phyloP scores from a whole-genome alignment of 495 filamentous ascomycete genomes.

The Trichoderma parareesei region DNA sequence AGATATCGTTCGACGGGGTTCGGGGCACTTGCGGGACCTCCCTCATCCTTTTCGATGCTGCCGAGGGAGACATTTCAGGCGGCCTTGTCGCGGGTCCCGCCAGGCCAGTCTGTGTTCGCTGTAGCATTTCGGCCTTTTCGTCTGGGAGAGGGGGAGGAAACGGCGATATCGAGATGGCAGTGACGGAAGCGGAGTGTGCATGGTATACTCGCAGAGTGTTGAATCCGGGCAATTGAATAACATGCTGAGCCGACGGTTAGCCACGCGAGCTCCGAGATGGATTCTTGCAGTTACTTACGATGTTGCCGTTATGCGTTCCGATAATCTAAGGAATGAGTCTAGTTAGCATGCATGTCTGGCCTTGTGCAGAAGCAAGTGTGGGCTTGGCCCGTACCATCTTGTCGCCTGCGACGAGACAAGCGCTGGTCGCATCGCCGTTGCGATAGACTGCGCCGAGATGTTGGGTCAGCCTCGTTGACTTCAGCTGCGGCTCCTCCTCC shows the following conservation, averaged over 20 bases:
- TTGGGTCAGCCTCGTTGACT: conserved; percentile 79
- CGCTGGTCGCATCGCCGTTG: conserved; percentile 88
- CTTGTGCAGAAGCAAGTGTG: neutral
- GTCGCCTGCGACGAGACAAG: conserved; percentile 82
- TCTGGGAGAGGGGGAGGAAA: conserved; percentile 67
- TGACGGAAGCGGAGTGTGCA: conserved; percentile 85
- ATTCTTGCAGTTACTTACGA: conserved; percentile 48
- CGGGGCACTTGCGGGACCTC: conserved; percentile 47
- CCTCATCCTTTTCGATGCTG: conserved; percentile 39
- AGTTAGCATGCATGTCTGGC: neutral
- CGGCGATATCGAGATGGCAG: conserved; percentile 83
- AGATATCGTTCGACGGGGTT: conserved; percentile 75
- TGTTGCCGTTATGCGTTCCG: conserved; percentile 94
- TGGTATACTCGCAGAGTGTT: conserved; percentile 75
- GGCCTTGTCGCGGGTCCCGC: conserved; percentile 37
- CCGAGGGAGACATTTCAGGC: conserved; percentile 43
- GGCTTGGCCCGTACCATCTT: conserved; percentile 68
- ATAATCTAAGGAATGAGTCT: conserved; percentile 52
- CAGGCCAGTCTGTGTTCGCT: conserved; percentile 36
- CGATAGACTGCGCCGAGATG: conserved; percentile 74
- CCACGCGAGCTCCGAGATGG: conserved; percentile 9
- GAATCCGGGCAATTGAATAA: conserved; percentile 72
- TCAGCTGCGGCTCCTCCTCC: conserved; percentile 91
- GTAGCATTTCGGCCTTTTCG: conserved; percentile 43
- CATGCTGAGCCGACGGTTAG: conserved; percentile 52